Percentiles rank a stretch among this genome's conserved stretches.
Conservation (phyloP, 768 basidiomycete species). For the Mycena sanguinolenta region DNA sequence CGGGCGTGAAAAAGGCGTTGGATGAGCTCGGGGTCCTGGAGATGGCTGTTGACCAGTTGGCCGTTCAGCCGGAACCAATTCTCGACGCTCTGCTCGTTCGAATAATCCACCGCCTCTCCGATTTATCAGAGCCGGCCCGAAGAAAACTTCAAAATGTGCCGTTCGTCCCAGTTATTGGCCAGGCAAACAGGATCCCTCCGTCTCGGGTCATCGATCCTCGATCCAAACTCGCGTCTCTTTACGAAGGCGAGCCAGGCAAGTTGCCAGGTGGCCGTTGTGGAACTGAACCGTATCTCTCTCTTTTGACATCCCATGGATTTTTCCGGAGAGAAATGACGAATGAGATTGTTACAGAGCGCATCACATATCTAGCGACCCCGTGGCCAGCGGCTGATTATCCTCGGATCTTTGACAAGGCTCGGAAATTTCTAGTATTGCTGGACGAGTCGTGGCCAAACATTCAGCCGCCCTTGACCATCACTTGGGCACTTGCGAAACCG, state of each 20-base stretch:
- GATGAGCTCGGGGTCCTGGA: conserved; percentile 36
- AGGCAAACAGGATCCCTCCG: conserved; percentile 13
- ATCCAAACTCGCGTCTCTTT: conserved; percentile 27
- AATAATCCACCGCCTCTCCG: conserved; percentile 32
- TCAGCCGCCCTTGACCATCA: neutral
- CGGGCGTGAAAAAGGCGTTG: conserved; percentile 10
- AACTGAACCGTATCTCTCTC: neutral
- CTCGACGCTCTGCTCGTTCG: conserved; percentile 34
- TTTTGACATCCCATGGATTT: conserved; percentile 17
- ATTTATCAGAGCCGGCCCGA: conserved; percentile 11
- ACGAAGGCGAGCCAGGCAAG: conserved; percentile 28
- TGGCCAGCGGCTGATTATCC: conserved; percentile 10
- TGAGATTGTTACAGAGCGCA: conserved; percentile 28
- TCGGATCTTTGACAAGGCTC: conserved; percentile 24
- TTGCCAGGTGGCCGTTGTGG: conserved; percentile 31
- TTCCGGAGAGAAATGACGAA: conserved; percentile 15
- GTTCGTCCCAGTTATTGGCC: conserved; percentile 29
- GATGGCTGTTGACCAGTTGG: conserved; percentile 30
- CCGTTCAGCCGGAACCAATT: conserved; percentile 24
- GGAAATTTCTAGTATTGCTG: conserved; percentile 24
- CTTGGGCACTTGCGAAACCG: neutral
- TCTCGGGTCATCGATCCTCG: conserved; percentile 38
- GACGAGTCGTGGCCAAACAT: conserved; percentile 22
- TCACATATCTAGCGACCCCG: conserved; percentile 9
- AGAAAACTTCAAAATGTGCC: conserved; percentile 22